Percentiles rank a stretch among this genome's conserved stretches.
These are phyloP conservation scores for Botrytis hyacinthi DNA, from an alignment of 2,329 filamentous ascomycete species.

Conservation along the genomic window DNA sequence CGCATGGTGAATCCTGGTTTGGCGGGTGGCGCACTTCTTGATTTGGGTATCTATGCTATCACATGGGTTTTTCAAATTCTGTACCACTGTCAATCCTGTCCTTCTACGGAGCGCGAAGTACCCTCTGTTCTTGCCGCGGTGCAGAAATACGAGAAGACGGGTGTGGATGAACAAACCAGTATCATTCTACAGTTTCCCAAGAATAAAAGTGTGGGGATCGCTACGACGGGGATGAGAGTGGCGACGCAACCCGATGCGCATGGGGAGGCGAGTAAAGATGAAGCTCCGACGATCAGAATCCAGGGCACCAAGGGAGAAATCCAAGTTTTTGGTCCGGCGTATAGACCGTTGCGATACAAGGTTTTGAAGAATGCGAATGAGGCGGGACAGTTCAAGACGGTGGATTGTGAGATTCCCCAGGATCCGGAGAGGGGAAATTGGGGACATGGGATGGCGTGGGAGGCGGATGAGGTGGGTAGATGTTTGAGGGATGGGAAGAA, in stretches of 20 bases:
- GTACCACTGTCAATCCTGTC: constrained; percentile 57
- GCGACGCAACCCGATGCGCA: constrained; percentile 48
- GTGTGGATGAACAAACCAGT: constrained; percentile 61
- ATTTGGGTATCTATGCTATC: constrained; percentile 67
- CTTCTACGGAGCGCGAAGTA: constrained; percentile 40
- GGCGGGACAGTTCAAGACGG: constrained; percentile 34
- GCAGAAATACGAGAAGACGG: constrained; percentile 57
- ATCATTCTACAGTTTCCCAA: constrained; percentile 62
- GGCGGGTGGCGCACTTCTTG: constrained; percentile 65
- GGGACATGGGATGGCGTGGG: constrained; percentile 69
- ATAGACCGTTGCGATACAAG: constrained; percentile 52
- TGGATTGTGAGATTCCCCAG: constrained; percentile 45
- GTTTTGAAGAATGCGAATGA: constrained; percentile 46
- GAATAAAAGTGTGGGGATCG: constrained; percentile 59
- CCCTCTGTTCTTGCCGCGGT: constrained; percentile 58
- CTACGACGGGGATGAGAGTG: constrained; percentile 51
- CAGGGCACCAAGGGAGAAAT: constrained; percentile 67
- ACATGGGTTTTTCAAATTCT: constrained; percentile 71
- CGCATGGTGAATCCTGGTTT: constrained; percentile 69
- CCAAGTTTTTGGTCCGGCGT: constrained; percentile 59
- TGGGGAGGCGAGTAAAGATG: constrained; percentile 47
- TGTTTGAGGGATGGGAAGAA: constrained; percentile 61
- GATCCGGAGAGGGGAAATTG: constrained; percentile 36
- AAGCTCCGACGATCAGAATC: constrained; percentile 57
- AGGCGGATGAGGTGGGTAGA: constrained; percentile 65